These are phyloP conservation scores for Trypanosoma mega DNA, from an alignment of 208 protist genomes.

Conservation along the genomic window DNA sequence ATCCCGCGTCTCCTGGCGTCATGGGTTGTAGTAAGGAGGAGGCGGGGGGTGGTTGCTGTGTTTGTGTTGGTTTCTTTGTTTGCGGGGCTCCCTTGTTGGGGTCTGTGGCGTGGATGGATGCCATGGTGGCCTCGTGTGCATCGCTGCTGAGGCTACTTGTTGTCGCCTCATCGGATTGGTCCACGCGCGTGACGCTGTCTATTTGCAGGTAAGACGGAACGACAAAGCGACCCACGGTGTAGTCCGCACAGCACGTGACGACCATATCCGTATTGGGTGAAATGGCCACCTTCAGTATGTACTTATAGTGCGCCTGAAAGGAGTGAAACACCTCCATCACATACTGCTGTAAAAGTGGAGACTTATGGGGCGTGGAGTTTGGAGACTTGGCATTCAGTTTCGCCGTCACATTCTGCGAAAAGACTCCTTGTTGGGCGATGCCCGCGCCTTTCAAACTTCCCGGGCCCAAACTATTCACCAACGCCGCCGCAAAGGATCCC, in stretches of 20 bases:
- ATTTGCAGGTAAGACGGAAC: conserved; percentile 38
- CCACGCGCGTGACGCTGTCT: not conserved
- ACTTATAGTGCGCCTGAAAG: conserved; percentile 88
- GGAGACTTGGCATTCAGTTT: too few species aligned
- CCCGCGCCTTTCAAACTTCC: not conserved
- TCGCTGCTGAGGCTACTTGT: not conserved
- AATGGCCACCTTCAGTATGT: conserved; percentile 84
- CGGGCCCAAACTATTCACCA: not conserved
- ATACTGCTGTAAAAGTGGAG: conserved; percentile 34
- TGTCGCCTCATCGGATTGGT: not conserved
- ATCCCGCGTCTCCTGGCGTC: too few species aligned
- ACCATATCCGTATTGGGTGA: conserved; percentile 60
- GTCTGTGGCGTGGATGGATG: too few species aligned
- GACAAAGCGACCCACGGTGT: conserved; percentile 73
- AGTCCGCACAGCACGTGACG: conserved; percentile 82
- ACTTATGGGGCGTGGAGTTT: conserved; percentile 12
- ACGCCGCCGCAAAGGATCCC: conserved; percentile 4
- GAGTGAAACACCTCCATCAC: conserved; percentile 73
- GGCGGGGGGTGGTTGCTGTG: too few species aligned
- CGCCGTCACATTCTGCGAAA: too few species aligned
- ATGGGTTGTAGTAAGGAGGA: too few species aligned
- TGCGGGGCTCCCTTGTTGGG: too few species aligned
- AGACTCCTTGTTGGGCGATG: too few species aligned
- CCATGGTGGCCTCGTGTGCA: too few species aligned
- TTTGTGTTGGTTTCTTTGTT: too few species aligned